Percentiles rank a stretch among this genome's conserved stretches.
These are phyloP conservation scores for Spergularia bocconei DNA, from an alignment of 148 eudicot genomes.

Conservation along the genomic window DNA sequence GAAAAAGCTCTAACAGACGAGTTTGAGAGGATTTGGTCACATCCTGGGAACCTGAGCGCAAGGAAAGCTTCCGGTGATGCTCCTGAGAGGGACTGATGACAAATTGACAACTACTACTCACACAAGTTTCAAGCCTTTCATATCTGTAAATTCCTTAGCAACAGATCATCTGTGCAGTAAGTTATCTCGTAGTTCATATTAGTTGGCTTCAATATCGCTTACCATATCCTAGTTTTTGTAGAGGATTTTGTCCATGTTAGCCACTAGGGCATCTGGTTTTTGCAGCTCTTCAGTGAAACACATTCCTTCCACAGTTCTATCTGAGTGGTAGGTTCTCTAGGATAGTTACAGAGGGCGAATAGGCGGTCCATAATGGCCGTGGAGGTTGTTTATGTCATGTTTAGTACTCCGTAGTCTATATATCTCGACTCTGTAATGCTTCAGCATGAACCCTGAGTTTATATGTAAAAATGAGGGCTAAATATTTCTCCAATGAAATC, in stretches of 20 bases:
- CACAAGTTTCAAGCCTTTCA: not conserved
- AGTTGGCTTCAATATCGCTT: constrained; percentile 7
- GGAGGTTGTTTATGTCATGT: not conserved
- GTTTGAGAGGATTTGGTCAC: constrained; percentile 36
- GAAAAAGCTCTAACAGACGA: constrained; percentile 24
- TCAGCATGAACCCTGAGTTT: constrained; percentile 11
- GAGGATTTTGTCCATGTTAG: constrained; percentile 24
- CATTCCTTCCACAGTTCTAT: not conserved
- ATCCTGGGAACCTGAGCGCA: constrained; percentile 34
- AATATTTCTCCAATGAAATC: constrained; percentile 1
- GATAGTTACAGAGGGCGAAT: not conserved
- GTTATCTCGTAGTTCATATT: not conserved
- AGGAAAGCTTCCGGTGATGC: constrained; percentile 30
- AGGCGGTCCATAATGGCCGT: constrained; percentile 12
- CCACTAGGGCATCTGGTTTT: constrained; percentile 7
- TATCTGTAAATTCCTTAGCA: constrained; percentile 32
- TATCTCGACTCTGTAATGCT: constrained; percentile 3
- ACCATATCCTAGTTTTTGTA: constrained; percentile 15
- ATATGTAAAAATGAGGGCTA: constrained; percentile 18
- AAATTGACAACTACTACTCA: not conserved
- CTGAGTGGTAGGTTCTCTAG: constrained; percentile 5
- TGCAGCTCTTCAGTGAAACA: not conserved
- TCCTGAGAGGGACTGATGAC: constrained; percentile 33
- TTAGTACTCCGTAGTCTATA: not conserved
- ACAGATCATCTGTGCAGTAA: constrained; percentile 29